Evolutionary conservation across 495 filamentous ascomycete species (phyloP), one percentile per base, ranked within the genome.

Genomic region (Penicillium subrubescens): DNA sequence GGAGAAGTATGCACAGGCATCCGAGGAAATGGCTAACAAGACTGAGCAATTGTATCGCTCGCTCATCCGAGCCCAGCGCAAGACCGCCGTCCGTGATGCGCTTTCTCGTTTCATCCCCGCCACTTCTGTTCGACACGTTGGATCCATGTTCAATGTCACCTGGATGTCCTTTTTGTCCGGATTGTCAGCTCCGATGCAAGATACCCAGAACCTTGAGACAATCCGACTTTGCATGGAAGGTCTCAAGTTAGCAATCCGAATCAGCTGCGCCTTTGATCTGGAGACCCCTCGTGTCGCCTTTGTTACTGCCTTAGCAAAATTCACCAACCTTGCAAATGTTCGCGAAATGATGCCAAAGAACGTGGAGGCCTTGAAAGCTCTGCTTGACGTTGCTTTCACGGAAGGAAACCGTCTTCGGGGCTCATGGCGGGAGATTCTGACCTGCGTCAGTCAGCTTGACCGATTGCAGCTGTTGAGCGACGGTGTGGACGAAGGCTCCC

Each of bases 161-260:
- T 99, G 95, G 95, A 99, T 97, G 94, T 95, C 94, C 21, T 96
- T 97, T 77, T 89, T 98, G 71, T 97, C 93, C 11, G 92, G 92
- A 0, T 83, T 98, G 29, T 97, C 95, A 4, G 93, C 91, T 31
- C 88, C 93, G 62, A 93, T 93, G 76, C 94, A 97, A 69, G 92
- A 94, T 71, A 91, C 92, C 0, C 90, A 96, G 58, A 95, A 97
- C 72, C 82, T 97, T 21, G 92, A 97, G 68, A 91, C 92, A 21
- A 93, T 97, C 71, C 90, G 87, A 71, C 78, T 96, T 5, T 97
- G 96, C 71, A 89, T 98, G 81, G 95, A 98, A 72, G 95, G 95
- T 4, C 90, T 97, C 82, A 96, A 94, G 74, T 83, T 97, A 56
- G 91, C 94, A 0, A 94, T 97, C 56, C 88, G 90, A 37, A 92